phyloP scores from a whole-genome alignment of 192 early-diverging fungal genomes.

The Dissophora ornata region DNA sequence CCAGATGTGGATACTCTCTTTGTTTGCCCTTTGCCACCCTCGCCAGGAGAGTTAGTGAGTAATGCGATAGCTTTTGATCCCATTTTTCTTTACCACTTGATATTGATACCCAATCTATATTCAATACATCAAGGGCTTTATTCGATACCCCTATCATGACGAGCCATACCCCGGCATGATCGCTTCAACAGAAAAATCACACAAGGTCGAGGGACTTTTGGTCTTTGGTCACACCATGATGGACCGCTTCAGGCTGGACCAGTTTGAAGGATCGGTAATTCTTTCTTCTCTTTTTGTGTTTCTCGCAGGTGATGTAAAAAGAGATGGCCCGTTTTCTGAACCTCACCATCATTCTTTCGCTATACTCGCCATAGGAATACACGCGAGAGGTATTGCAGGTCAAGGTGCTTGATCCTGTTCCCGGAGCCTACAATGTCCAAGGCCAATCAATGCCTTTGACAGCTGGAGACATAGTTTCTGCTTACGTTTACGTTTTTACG shows the following conservation, averaged over 20 bases:
- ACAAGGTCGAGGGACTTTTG: conserved; percentile 36
- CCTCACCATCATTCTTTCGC: no score
- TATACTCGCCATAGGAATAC: no score
- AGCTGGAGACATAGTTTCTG: conserved; percentile 19
- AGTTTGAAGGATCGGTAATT: conserved; percentile 39
- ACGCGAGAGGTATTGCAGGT: conserved; percentile 26
- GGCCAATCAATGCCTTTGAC: conserved; percentile 7
- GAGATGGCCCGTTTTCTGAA: no score
- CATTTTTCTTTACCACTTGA: no score
- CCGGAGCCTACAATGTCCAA: conserved; percentile 12
- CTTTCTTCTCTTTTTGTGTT: neutral
- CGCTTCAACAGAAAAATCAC: conserved; percentile 16
- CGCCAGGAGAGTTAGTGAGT: no score
- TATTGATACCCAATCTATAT: no score
- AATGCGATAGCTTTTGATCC: no score
- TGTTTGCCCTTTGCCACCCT: no score
- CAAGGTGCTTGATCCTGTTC: conserved; percentile 22
- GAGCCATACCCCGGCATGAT: conserved; percentile 52
- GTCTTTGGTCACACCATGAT: conserved; percentile 43
- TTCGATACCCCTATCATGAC: conserved; percentile 43
- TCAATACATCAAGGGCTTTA: no score
- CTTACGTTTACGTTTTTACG: conserved; percentile 45
- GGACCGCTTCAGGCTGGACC: conserved; percentile 37
- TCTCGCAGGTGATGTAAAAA: no score
- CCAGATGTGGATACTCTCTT: no score